Base-by-base conservation (phyloP, 768 basidiomycete species). In the Sarcodon aspratus region DNA sequence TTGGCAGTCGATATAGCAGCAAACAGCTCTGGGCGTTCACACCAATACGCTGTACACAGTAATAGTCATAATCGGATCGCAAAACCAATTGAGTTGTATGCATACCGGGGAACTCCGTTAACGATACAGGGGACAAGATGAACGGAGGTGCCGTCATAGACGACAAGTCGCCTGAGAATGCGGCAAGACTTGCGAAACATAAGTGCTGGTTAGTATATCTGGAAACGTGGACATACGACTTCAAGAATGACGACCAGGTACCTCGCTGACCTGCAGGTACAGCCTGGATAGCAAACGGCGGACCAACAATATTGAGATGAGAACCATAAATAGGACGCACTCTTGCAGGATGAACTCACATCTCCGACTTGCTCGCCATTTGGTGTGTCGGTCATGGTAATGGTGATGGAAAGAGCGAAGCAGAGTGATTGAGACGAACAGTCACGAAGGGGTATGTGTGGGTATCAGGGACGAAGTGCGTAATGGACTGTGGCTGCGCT, bases 1-100 rank as follows among this genome's bases (percentile, higher is more conserved):
- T 71, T 73, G 5, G 82, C 90, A 55, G 83, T 80, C 15, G 83
- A 79, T 61, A 97, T 97, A 17, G 79, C 79, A 3, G 92, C 80
- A 59, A 99, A 97, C 48, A 92, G 70, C 48, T 82, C 82, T 27
- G 92, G 92, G 46, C 88, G 86, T 63, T 98, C 95, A 60, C 92
- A 90, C 95, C 95, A 98, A 66, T 98, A 96, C 0, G 93, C 93
- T 89, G 54, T 33, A 12, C 7, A 36, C n/a, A 15, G 37, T 11
- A 11, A 37, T 47, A 17, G 15, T 27, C 36, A 42, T 51, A 44
- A 54, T 54, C 47, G 34, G 18, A 37, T 27, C n/a, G 21, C 36
- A 4, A 45, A 36, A 48, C n/a, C 21, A 33, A 47, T 44, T 38
- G 49, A 33, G 36, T 45, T 37, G 36, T 44, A 17, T 18, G 51